These are phyloP conservation scores for Aspergillus sclerotioniger DNA, from an alignment of 495 filamentous ascomycete genomes.

Conservation along the genomic window DNA sequence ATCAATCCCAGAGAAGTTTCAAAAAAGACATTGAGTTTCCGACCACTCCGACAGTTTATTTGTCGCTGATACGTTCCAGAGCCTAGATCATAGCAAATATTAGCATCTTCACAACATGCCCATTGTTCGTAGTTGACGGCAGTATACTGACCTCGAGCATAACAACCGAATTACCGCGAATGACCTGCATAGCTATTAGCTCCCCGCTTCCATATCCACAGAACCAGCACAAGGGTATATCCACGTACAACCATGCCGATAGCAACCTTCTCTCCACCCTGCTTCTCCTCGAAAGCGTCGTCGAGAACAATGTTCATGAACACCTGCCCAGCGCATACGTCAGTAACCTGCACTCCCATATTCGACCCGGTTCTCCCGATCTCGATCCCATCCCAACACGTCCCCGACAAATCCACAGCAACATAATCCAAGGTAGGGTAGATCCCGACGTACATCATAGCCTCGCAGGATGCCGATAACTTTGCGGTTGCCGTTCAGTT, in stretches of 20 bases:
- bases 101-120: conserved; percentile 14
- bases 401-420: neutral
- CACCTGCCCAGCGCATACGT: conserved; percentile 55
- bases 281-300: conserved; percentile 95
- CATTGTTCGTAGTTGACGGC: neutral
- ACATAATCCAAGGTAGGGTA: neutral
- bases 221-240: neutral
- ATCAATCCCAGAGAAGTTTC: conserved; percentile 20
- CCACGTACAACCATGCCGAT: conserved; percentile 86
- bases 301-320: conserved; percentile 98
- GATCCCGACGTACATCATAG: conserved; percentile 74
- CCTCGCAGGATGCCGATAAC: conserved; percentile 92
- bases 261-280: conserved; percentile 83
- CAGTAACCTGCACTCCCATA: neutral
- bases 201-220: neutral
- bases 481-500: conserved; percentile 95
- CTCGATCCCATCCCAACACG: neutral
- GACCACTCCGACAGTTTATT: conserved; percentile 27
- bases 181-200: conserved; percentile 47
- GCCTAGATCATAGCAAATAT: conserved; percentile 39
- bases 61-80: conserved; percentile 58
- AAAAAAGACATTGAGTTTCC: conserved; percentile 25
- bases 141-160: conserved; percentile 74
- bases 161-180: conserved; percentile 92
- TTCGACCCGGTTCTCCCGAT: neutral